Evolutionary conservation across 2,329 filamentous ascomycete genomes (phyloP).

Genomic region (Metarhizium guizhouense): DNA sequence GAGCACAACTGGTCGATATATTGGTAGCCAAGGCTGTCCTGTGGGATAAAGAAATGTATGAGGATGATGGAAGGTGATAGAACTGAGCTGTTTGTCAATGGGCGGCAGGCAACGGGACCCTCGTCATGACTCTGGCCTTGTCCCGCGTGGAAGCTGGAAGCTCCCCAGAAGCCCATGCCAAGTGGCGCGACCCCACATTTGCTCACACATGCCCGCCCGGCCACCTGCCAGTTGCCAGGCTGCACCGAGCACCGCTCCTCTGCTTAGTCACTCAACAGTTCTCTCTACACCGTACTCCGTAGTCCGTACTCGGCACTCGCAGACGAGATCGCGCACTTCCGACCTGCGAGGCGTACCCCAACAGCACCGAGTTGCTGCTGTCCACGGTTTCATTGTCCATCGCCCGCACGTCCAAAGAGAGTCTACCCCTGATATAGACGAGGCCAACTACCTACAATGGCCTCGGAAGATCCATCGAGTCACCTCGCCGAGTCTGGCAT

Average conservation of each 20-base stretch:
- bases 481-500: constrained; percentile 63
- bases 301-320: background rate
- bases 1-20: too few relatives aligned
- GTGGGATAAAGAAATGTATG: background rate
- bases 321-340: too few relatives aligned
- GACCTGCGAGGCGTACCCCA: too few relatives aligned
- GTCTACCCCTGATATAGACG: background rate
- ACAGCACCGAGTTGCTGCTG: too few relatives aligned
- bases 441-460: constrained; percentile 32
- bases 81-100: background rate
- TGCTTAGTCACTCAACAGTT: background rate
- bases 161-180: background rate
- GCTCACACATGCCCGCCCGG: too few relatives aligned
- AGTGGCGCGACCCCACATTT: background rate
- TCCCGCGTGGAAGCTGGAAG: background rate
- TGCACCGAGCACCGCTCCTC: too few relatives aligned
- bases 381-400: too few relatives aligned
- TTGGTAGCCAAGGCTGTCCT: background rate
- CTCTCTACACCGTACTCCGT: background rate
- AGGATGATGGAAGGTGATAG: background rate
- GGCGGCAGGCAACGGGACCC: constrained; percentile 8
- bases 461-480: constrained; percentile 39
- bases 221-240: too few relatives aligned
- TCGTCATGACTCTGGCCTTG: constrained; percentile 7
- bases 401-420: background rate